These are phyloP conservation scores for Penicillium sp. DNA, from an alignment of 2,329 filamentous ascomycete genomes.

Conservation along the genomic window DNA sequence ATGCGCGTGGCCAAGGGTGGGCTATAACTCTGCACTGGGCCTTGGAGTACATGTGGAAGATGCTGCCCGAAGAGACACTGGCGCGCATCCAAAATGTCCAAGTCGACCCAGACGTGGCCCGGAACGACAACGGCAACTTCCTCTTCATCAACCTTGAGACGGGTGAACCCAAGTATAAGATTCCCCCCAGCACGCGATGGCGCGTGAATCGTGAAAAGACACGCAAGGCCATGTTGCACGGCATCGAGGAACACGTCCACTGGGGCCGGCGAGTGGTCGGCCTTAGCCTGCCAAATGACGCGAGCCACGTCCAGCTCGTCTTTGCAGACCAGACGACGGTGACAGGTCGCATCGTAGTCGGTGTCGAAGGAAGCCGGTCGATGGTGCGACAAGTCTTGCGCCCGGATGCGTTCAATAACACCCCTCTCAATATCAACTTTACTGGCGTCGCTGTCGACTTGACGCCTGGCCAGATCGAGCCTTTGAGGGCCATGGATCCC, in stretches of 20 bases:
- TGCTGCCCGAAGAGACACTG: conserved; percentile 22
- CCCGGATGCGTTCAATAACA: conserved; percentile 26
- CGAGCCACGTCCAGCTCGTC: conserved; percentile 3
- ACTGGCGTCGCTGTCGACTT: conserved; percentile 34
- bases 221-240: conserved; percentile 20
- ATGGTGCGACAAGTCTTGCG: conserved; percentile 25
- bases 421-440: conserved; percentile 25
- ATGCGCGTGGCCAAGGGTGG: conserved; percentile 31
- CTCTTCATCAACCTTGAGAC: conserved; percentile 34
- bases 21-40: conserved; percentile 33
- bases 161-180: conserved; percentile 31
- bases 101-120: conserved; percentile 27
- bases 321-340: conserved; percentile 15
- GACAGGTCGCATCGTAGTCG: conserved; percentile 21
- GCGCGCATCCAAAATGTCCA: conserved; percentile 22
- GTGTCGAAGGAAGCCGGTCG: conserved; percentile 27
- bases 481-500: conserved; percentile 58
- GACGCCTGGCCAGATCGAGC: conserved; percentile 58
- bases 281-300: conserved; percentile 4
- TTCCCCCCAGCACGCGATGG: conserved; percentile 33
- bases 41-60: conserved; percentile 24
- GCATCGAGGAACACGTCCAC: conserved; percentile 26
- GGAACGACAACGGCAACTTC: conserved; percentile 29
- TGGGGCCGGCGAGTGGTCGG: conserved; percentile 23
- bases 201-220: conserved; percentile 30